Evolutionary conservation across 2,329 filamentous ascomycete species (phyloP), one percentile per base, ranked within the genome.

Genomic region (Cercospora sesami): DNA sequence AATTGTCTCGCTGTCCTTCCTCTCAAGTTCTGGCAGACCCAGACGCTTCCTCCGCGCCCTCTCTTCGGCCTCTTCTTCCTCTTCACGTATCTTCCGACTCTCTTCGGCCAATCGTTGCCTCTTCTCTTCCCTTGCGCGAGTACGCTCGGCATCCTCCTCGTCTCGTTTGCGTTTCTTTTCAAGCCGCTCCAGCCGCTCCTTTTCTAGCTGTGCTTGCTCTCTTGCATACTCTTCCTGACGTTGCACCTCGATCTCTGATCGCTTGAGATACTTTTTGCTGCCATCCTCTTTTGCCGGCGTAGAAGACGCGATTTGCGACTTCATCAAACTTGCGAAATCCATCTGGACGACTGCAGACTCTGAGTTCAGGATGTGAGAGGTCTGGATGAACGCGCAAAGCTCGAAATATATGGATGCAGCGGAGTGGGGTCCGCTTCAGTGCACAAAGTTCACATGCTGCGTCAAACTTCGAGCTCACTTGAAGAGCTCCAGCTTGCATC

Each of bases 311-410:
- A 99, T 95, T 81, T 97, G 93, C 78, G 93, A 91, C 76, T 91
- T 89, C 92, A 99, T 96, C 59, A 99, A 84, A 39, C 93, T 88
- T 69, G 93, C 93, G 83, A 99, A 99, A 81, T 99, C 94, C 95
- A 99, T 99, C 73, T 69, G 84, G 77, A 9, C 48, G 10, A 14
- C 12, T 9, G 7, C 31, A 23, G 18, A 7, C 21, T 30, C 51
- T 64, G 62, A 6, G 7, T 63, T 36, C 5, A 26, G 9, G 26
- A 14, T 21, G 39, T 5, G 30, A 36, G 23, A 23, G 9, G 51
- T 57, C 28, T 23, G 60, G 26, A 12, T 23, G 21, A 57, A 33
- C 10, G 31, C 12, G 36, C 12, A 26, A 36, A 51, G 39, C 23
- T 9, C 45, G 57, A 61, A 26, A 45, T 42, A 33, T 30, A 61